Evolutionary conservation across 768 basidiomycete species (phyloP), one percentile per base, ranked within the genome.

Genomic region (Boletus pseudo-olivaceus): DNA sequence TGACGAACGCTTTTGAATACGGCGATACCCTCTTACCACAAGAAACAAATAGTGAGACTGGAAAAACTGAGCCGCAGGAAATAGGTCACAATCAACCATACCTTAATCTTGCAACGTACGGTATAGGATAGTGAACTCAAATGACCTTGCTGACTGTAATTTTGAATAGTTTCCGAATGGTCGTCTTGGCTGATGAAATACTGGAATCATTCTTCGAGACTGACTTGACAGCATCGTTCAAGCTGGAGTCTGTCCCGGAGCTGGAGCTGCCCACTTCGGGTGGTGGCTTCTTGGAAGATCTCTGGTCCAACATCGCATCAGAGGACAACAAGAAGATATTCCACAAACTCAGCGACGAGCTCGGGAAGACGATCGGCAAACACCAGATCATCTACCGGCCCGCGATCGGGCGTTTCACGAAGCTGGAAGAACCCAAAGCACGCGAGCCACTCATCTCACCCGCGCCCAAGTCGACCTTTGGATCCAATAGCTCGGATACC

Each of bases 1-100:
- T 98, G 87, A 89, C 94, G 37, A 98, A 99, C 64, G 93, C 96
- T 0, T 99, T 98, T 63, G 97, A 99, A 66, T 98, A 95, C 53
- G 97, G 94, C 3, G 94, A 97, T 73, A 87, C 93, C n/a, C 78
- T 93, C n/a, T 73, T 90, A 15, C 88, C 87, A 53, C 70, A 51
- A 68, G 72, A 50, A 60, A 60, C 27, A 8, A 61, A 72, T 38
- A 58, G 49, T 14, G 61, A 72, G 32, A 70, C 69, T 1, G 75
- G 76, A 44, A 75, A 72, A 50, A 69, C 72, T 0, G 70, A 68
- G 19, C 78, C 81, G 29, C 79, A 72, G 42, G 68, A 73, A 47
- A 76, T 88, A 41, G 82, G 82, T 14, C 80, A 86, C 20, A 95
- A 95, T 67, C 84, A 90, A 61, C 93, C 94, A 11, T 97, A 97